phyloP scores from a whole-genome alignment of 176 grass and related monocot species.

The Aechmea fasciata region DNA sequence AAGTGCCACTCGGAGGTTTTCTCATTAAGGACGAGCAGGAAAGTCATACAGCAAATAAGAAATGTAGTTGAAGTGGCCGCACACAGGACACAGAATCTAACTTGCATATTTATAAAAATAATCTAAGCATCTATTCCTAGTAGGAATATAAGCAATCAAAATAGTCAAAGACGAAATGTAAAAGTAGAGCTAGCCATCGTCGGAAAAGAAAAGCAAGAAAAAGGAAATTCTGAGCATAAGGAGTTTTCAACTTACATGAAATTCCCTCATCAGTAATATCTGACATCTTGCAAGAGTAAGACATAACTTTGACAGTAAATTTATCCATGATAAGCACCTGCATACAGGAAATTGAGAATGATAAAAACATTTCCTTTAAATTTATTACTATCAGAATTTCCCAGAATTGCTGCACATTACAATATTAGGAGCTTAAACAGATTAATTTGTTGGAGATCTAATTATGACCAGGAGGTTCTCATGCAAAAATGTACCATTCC shows the following conservation, averaged over 20 bases:
- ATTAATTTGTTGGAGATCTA: neutral
- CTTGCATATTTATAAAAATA: too few relatives aligned
- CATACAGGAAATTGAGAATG: neutral
- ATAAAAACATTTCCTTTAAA: neutral
- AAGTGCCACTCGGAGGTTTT: neutral
- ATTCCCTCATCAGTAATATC: slow-evolving; percentile 88
- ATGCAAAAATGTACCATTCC: too few relatives aligned
- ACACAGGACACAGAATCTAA: too few relatives aligned
- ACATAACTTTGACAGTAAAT: slow-evolving; percentile 86
- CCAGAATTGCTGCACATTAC: too few relatives aligned
- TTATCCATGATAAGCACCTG: slow-evolving; percentile 99
- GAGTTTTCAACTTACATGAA: slow-evolving; percentile 50
- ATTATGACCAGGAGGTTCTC: too few relatives aligned
- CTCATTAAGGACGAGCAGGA: neutral
- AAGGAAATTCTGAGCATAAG: neutral
- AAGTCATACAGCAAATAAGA: neutral
- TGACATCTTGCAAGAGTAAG: slow-evolving; percentile 85
- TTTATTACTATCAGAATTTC: too few relatives aligned
- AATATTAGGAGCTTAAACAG: neutral
- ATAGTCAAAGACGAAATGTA: too few relatives aligned
- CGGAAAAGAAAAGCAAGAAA: neutral
- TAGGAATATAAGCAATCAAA: too few relatives aligned
- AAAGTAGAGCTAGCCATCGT: neutral
- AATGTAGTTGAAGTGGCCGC: too few relatives aligned
- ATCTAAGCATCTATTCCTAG: too few relatives aligned